Conservation (phyloP, 225 moss, liverwort and hornwort genomes). For the Thuidium tamariscinum region DNA sequence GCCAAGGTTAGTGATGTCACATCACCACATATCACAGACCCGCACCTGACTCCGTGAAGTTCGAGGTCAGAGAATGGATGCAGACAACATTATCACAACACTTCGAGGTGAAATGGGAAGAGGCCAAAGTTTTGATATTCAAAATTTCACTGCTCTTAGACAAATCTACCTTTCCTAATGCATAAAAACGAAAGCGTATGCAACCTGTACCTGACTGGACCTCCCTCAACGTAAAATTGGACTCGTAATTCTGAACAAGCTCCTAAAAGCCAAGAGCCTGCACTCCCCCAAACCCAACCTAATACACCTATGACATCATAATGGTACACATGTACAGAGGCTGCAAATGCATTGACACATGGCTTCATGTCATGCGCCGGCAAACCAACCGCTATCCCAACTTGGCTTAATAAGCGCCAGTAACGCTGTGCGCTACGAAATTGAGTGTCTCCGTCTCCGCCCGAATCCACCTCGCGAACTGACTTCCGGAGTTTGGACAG, state of each 20-base stretch:
- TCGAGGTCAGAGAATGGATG: background rate
- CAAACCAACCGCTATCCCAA: conserved; percentile 8
- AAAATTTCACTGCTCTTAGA: conserved; percentile 9
- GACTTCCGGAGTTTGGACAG: conserved; percentile 63
- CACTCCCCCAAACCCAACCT: conserved; percentile 9
- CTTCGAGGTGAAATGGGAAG: background rate
- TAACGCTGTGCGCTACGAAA: conserved; percentile 42
- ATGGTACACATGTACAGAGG: conserved; percentile 46
- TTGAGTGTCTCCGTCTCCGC: conserved; percentile 84
- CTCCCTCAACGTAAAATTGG: conserved; percentile 1
- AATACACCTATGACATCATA: conserved; percentile 20
- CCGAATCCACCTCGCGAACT: conserved; percentile 40
- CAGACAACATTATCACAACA: background rate
- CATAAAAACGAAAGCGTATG: background rate
- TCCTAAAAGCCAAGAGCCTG: background rate
- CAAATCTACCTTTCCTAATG: conserved; percentile 19
- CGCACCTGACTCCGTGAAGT: background rate
- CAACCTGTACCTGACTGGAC: conserved; percentile 22
- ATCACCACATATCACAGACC: background rate
- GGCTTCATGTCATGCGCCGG: background rate
- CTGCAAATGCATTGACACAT: conserved; percentile 1
- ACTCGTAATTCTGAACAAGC: conserved; percentile 1
- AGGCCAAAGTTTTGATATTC: conserved; percentile 6
- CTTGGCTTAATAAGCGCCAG: background rate
- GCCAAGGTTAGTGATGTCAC: background rate